Conservation (phyloP, 2,329 filamentous ascomycete genomes). For the Elsinoe batatas region DNA sequence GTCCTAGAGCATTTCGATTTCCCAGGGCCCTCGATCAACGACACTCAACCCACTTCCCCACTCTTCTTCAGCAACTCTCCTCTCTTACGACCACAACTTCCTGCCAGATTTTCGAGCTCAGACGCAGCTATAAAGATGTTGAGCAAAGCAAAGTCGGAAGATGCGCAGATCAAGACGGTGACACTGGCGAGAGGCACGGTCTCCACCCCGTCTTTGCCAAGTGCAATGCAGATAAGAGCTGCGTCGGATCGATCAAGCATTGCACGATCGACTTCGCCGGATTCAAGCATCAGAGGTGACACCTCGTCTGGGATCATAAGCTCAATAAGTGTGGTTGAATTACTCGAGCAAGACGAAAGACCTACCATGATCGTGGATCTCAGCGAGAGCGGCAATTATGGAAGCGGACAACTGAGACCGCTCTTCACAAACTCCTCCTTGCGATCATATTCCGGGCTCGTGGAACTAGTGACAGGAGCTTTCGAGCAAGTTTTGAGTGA, state of each 20-base stretch:
- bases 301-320: conserved; percentile 47
- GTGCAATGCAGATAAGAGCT: conserved; percentile 29
- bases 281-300: conserved; percentile 39
- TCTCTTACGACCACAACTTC: conserved; percentile 35
- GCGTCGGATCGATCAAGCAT: conserved; percentile 45
- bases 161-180: conserved; percentile 42
- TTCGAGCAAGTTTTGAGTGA: conserved; percentile 29
- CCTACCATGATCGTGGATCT: conserved; percentile 69
- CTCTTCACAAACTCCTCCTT: conserved; percentile 61
- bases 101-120: conserved; percentile 47
- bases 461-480: conserved; percentile 45
- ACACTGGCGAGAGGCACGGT: conserved; percentile 40
- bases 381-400: conserved; percentile 46
- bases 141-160: conserved; percentile 41
- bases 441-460: conserved; percentile 45
- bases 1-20: conserved; percentile 20
- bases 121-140: conserved; percentile 50
- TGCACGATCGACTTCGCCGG: conserved; percentile 43
- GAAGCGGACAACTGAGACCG: conserved; percentile 47
- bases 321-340: conserved; percentile 57
- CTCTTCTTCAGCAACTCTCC: conserved; percentile 43
- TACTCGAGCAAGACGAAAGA: conserved; percentile 66
- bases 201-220: conserved; percentile 19
- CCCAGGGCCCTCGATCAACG: conserved; percentile 15
- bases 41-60: conserved; percentile 35